Evolutionary conservation across 768 basidiomycete species (phyloP).

Genomic region (Dacryopinax spathularia): DNA sequence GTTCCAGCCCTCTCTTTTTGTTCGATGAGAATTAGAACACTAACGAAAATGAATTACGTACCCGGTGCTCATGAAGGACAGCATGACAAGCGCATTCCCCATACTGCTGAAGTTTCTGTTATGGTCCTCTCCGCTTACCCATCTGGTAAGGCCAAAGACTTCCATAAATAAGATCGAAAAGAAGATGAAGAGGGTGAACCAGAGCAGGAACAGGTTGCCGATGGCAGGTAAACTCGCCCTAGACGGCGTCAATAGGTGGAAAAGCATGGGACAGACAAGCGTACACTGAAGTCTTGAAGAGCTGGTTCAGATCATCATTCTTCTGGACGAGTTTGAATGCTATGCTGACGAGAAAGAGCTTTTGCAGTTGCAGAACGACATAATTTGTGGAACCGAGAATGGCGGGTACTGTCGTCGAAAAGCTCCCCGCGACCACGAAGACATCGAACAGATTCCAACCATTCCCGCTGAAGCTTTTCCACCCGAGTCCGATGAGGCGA

Average conservation of each 20-base stretch:
- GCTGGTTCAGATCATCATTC: conserved; percentile 73
- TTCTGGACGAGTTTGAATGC: conserved; percentile 89
- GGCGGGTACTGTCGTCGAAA: conserved; percentile 63
- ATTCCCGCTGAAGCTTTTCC: conserved; percentile 68
- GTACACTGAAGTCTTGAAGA: conserved; percentile 92
- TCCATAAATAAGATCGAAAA: conserved; percentile 81
- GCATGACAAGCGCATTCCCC: conserved; percentile 69
- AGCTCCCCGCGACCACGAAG: conserved; percentile 61
- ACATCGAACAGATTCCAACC: conserved; percentile 93
- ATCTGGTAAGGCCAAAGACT: conserved; percentile 82
- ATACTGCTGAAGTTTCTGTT: conserved; percentile 69
- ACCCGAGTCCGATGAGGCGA: conserved; percentile 73
- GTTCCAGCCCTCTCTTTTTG: conserved; percentile 81
- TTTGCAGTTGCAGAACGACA: conserved; percentile 46
- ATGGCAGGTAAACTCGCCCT: conserved; percentile 82
- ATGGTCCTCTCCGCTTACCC: conserved; percentile 52
- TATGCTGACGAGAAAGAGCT: conserved; percentile 84
- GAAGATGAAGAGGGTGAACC: conserved; percentile 82
- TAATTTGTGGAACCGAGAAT: conserved; percentile 37
- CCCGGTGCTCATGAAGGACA: conserved; percentile 89
- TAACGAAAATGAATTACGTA: conserved; percentile 26
- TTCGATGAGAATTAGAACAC: conserved; percentile 9
- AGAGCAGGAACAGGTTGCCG: conserved; percentile 66
- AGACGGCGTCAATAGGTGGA: not conserved
- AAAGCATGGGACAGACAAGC: conserved; percentile 22